Conservation (phyloP, 805 yeast species). For the Spathaspora sp. region DNA sequence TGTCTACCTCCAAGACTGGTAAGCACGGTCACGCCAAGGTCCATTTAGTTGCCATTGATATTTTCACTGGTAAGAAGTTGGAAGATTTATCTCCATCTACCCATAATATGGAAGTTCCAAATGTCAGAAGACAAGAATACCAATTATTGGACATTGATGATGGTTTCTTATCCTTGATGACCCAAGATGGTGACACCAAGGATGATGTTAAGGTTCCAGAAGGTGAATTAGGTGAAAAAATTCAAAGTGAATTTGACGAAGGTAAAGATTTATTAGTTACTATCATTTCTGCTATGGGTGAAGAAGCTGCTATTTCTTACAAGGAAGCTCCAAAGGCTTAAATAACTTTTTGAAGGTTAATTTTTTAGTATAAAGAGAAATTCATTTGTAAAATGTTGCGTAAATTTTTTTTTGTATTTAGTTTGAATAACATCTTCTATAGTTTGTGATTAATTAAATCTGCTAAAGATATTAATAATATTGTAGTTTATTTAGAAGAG, state of each 20-base stretch:
- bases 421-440: not conserved
- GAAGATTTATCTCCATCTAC: conserved; percentile 99
- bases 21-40: conserved; percentile 99
- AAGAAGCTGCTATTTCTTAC: conserved; percentile 98
- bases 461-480: not conserved
- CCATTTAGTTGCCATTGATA: conserved; percentile 97
- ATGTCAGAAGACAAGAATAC: conserved; percentile 92
- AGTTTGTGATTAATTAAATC: not conserved
- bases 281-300: conserved; percentile 97
- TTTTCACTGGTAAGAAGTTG: conserved; percentile 98
- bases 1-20: conserved; percentile 99
- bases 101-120: conserved; percentile 99
- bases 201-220: conserved; percentile 99
- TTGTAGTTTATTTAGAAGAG: too few relatives aligned
- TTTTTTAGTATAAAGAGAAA: conserved; percentile 1
- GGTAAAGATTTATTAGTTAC: conserved; percentile 98
- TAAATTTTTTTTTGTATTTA: not conserved
- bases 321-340: conserved; percentile 90
- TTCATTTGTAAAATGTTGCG: not conserved
- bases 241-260: conserved; percentile 92
- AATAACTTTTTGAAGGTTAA: conserved; percentile 1
- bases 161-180: conserved; percentile 95
- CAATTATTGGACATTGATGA: conserved; percentile 98
- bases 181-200: conserved; percentile 97
- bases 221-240: conserved; percentile 92